phyloP scores from a whole-genome alignment of 495 filamentous ascomycete species.

The Xylaria palmicola region DNA sequence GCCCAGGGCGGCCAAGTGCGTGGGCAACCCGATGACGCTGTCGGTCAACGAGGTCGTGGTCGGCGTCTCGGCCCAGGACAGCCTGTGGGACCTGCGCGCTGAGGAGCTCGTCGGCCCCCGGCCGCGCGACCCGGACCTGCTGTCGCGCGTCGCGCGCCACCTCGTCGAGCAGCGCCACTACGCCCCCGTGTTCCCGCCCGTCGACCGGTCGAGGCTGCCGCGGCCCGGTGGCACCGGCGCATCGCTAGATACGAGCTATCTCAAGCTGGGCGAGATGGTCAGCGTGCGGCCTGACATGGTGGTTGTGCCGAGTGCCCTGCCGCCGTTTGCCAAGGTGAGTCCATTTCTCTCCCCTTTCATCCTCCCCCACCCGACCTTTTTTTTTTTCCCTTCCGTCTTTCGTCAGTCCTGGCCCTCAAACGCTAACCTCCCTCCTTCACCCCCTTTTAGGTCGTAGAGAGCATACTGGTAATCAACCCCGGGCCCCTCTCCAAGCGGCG shows the following conservation, averaged over 20 bases:
- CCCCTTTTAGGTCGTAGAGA: conserved; percentile 79
- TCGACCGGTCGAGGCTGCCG: conserved; percentile 63
- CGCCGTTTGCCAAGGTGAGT: conserved; percentile 82
- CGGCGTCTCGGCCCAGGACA: conserved; percentile 78
- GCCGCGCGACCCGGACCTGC: conserved; percentile 54
- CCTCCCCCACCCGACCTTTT: conserved; percentile 13
- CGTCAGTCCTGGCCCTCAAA: too few relatives aligned
- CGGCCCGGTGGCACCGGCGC: conserved; percentile 61
- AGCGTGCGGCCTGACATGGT: conserved; percentile 81
- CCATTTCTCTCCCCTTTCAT: background rate
- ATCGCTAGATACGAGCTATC: conserved; percentile 74
- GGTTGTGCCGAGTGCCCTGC: conserved; percentile 77
- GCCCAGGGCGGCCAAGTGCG: conserved; percentile 68
- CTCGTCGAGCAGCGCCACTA: conserved; percentile 87
- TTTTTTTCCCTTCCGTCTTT: background rate
- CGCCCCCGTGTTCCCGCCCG: conserved; percentile 82
- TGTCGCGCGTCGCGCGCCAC: conserved; percentile 67
- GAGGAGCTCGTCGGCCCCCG: conserved; percentile 65
- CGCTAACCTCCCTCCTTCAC: too few relatives aligned
- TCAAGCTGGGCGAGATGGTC: conserved; percentile 88
- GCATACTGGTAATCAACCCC: conserved; percentile 82
- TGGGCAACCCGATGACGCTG: conserved; percentile 86
- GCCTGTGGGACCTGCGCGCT: conserved; percentile 73
- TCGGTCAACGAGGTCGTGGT: conserved; percentile 81
- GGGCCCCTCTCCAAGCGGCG: conserved; percentile 80